Evolutionary conservation across 495 filamentous ascomycete genomes (phyloP), one percentile per base, ranked within the genome.

Genomic region (Neurospora sp.): DNA sequence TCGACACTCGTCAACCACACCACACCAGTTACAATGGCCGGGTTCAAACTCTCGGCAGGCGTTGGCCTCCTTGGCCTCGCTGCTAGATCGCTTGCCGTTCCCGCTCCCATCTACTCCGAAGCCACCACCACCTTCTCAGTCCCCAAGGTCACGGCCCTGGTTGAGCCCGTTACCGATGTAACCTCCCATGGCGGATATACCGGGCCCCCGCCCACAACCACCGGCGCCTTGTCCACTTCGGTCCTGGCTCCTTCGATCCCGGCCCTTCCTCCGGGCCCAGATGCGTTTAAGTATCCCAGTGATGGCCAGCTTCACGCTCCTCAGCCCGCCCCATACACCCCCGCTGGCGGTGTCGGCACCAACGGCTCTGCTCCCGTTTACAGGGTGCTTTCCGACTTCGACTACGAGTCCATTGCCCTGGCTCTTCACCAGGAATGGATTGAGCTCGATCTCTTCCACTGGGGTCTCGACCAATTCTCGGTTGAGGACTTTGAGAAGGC

Each of bases 391-490:
- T 90, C 88, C 70, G 92, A 94, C 74, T 94, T 92, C 75, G 92
- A 93, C 76, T 94, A 88, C 78, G 82, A 93, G 73, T 93, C 91
- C 1, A 81, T 94, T 72, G 84, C 86, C 7, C 85, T 95, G 8
- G 91, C 84, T 7, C 82, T 94, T 2, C 93, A 94, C 76, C 90
- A 94, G 73, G 94, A 97, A 82, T 97, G 87, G 85, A 94, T 96
- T 74, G 94, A 97, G 79, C 84, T 96, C 0, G 94, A 96, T 77
- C 85, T 94, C 17, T 97, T 97, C 88, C 90, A 93, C 77, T 88
- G 93, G 78, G 93, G 90, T 20, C 84, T 97, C 20, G 86, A 86
- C 1, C 87, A 84, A 0, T 97, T 95, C 82, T 87, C 87, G 1
- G 88, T 83, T 0, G 83, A 89, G 14, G 92, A 97, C 3, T 96